Evolutionary conservation across 768 basidiomycete species (phyloP), one percentile per base, ranked within the genome.

Genomic region (Chalciporus chontae): DNA sequence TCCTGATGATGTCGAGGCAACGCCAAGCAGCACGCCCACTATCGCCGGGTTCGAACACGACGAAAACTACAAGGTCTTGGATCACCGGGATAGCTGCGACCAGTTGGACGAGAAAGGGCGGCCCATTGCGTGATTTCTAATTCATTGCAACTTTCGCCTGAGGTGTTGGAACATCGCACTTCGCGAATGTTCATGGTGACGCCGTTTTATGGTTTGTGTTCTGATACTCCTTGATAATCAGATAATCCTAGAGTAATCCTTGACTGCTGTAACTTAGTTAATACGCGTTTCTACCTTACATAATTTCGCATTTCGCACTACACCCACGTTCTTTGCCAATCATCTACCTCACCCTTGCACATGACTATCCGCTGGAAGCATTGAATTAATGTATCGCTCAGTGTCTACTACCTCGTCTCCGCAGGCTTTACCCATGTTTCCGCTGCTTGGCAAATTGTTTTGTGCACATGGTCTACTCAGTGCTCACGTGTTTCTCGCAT

Each of bases 1-100:
- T n/a, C 52, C 50, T 19, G 52, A 37, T 13, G 66, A 66, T 19
- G 48, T 67, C 5, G 65, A 67, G 17, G 38, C 52, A 26, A n/a
- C 27, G 18, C 52, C 45, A 4, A 26, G 14, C 0, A 41, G 44
- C n/a, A 40, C 47, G 9, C 59, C 45, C 4, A 54, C 47, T 8
- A 38, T 53, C 8, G 37, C 41, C 14, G 44, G 43, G 8, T 60
- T 52, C 15, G 58, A 57, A 3, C 50, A 40, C 42, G 56, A 58
- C 1, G 50, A 45, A 11, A 48, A 50, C 13, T 53, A 54, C 31
- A 43, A 47, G 10, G 43, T 38, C 7, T 18, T 59, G 34, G 60
- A 57, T 38, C 52, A 52, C 21, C 27, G 27, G 5, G 64, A 55
- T 8, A 58, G 54, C 21, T 39, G 48, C 0, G 64, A 65, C 26